Conservation (phyloP, 768 basidiomycete species). For the Cantharellus anzutake region DNA sequence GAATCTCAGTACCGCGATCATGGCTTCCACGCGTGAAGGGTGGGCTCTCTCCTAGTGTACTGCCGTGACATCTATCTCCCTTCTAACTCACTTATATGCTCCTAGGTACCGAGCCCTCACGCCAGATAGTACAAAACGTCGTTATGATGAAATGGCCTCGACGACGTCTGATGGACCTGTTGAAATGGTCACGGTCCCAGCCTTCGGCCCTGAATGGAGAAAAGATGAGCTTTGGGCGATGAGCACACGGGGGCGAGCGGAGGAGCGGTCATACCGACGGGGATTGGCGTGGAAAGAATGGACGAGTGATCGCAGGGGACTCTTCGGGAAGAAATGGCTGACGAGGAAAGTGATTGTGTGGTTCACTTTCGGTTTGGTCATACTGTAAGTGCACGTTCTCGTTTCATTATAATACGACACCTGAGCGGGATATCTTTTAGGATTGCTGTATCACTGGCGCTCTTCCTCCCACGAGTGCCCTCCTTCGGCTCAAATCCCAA, state of each 20-base stretch:
- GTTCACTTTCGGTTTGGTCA: slow-evolving; percentile 36
- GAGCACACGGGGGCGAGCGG: slow-evolving; percentile 49
- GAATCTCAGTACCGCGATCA: slow-evolving; percentile 19
- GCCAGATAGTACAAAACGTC: neutral
- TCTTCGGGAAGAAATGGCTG: slow-evolving; percentile 56
- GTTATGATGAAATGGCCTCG: neutral
- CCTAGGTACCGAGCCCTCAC: slow-evolving; percentile 10
- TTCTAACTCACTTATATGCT: neutral
- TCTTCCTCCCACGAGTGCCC: slow-evolving; percentile 74
- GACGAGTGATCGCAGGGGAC: slow-evolving; percentile 59
- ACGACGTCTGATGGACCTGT: slow-evolving; percentile 26
- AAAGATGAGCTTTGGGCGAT: slow-evolving; percentile 57
- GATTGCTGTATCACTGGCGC: slow-evolving; percentile 47
- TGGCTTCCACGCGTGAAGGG: neutral
- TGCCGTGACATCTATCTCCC: slow-evolving; percentile 19
- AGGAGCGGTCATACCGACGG: slow-evolving; percentile 26
- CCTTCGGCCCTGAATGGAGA: slow-evolving; percentile 80
- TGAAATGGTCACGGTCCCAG: slow-evolving; percentile 84
- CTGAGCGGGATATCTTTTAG: slow-evolving; percentile 17
- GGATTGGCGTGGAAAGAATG: slow-evolving; percentile 39
- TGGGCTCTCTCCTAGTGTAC: neutral
- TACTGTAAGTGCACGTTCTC: slow-evolving; percentile 32
- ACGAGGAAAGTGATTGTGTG: slow-evolving; percentile 48
- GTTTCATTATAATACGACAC: neutral
- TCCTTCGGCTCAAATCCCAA: slow-evolving; percentile 35